Percentiles rank a stretch among this genome's conserved stretches.
phyloP scores from a whole-genome alignment of 805 yeast genomes.

The Metschnikowia rubicola region DNA sequence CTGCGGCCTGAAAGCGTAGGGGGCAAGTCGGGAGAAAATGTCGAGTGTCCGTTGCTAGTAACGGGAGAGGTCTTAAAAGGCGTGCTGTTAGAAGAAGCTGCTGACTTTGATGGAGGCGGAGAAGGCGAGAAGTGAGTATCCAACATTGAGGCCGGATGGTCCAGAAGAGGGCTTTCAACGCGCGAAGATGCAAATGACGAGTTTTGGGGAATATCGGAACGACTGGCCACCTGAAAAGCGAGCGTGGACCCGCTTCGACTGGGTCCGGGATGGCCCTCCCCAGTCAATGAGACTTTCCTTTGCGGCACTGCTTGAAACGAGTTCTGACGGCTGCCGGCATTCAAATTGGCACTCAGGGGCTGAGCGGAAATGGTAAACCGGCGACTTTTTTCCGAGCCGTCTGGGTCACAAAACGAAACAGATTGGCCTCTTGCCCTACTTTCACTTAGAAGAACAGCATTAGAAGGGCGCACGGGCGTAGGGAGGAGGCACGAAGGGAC shows the following conservation, averaged over 20 bases:
- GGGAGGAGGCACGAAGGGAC: constrained; percentile 10
- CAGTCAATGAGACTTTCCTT: constrained; percentile 10
- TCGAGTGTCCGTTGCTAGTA: constrained; percentile 4
- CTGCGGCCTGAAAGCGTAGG: constrained; percentile 8
- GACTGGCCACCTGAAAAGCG: constrained; percentile 5
- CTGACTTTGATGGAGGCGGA: constrained; percentile 7
- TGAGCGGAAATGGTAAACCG: constrained; percentile 44
- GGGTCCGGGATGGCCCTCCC: constrained; percentile 5
- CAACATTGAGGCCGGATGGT: not conserved
- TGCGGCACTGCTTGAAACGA: constrained; percentile 7
- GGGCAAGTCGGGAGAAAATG: constrained; percentile 8
- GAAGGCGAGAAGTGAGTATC: constrained; percentile 12
- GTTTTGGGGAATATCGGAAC: not conserved
- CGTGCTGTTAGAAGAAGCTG: not conserved
- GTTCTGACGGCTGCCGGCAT: constrained; percentile 10
- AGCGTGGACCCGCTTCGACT: constrained; percentile 12
- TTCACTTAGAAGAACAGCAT: constrained; percentile 4
- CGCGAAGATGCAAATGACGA: constrained; percentile 2
- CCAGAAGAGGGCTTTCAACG: constrained; percentile 9
- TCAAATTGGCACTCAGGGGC: constrained; percentile 33
- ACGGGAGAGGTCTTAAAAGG: constrained; percentile 7
- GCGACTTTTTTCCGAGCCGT: constrained; percentile 34
- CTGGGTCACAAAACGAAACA: constrained; percentile 37
- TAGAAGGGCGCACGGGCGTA: constrained; percentile 7
- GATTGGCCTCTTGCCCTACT: constrained; percentile 12